Evolutionary conservation across 106 monocot species (phyloP), one percentile per base, ranked within the genome.

Genomic region (Chionographis japonica): DNA sequence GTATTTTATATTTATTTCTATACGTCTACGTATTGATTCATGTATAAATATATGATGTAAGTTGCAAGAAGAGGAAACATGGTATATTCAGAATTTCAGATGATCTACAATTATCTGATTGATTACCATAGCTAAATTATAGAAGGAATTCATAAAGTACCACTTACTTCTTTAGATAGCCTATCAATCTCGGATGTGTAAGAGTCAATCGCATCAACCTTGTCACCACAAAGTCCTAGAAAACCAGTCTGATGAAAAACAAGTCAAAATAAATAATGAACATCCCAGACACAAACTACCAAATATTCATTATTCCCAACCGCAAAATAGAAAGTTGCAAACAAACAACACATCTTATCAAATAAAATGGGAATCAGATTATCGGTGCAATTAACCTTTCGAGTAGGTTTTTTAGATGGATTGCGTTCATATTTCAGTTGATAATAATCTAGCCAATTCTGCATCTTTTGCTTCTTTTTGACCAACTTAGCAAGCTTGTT

Each of bases 201-300:
- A 58, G 63, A 86, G 6, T 95, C 88, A 68, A 95, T 88, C n/a
- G 95, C 83, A 78, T 95, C 95, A 54, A 95, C 88, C 54, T 68
- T 95, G 11, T 68, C 43, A 54, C 95, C 95, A 68, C 68, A 91
- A 12, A 91, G 78, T 46, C 95, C 95, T 20, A 91, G 73, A 73
- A 91, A 95, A 61, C 95, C 91, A 60, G 79, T 88, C 95, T 95
- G 69, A 66, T 65, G 18, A 50, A 69, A 72, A 17, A 60, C 61
- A n/a, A 59, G 19, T 15, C 52, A 57, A 66, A 50, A 58, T 40
- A 38, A 20, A 61, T 61, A 14, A 40, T 27, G 7, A 64, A 20
- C 3, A 42, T 53, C 39, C n/a, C 13, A 56, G 15, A 56, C 5
- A 86, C 67, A 65, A 67, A 61, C 62, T 71, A 77, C 54, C 60